Evolutionary conservation across 129 eudicot genomes (phyloP).

Genomic region (Glebionis coronaria): DNA sequence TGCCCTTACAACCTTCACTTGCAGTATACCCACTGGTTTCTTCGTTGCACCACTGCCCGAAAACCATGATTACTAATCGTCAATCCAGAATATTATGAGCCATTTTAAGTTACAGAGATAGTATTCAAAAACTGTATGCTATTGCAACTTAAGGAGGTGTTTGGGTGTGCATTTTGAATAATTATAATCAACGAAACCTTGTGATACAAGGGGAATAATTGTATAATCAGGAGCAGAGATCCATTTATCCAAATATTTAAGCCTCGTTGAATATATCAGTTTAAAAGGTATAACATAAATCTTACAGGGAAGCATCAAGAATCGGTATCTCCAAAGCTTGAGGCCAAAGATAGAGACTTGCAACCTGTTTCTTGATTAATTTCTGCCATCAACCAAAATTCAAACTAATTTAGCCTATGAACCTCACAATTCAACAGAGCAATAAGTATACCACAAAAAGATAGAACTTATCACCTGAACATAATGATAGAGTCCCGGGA

Average conservation of each 20-base stretch:
- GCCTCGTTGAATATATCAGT: too few species aligned
- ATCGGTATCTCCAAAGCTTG: slow-evolving; percentile 51
- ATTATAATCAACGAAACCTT: too few species aligned
- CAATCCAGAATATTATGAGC: slow-evolving; percentile 1
- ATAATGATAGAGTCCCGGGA: slow-evolving; percentile 59
- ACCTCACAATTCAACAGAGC: neutral
- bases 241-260: too few species aligned
- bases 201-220: neutral
- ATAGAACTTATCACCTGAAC: slow-evolving; percentile 48
- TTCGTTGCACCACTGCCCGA: slow-evolving; percentile 44
- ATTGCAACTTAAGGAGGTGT: slow-evolving; percentile 1
- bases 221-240: neutral
- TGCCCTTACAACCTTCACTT: slow-evolving; percentile 55
- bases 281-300: neutral
- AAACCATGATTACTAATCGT: slow-evolving; percentile 18
- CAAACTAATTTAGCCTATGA: slow-evolving; percentile 23
- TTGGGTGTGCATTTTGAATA: neutral
- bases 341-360: slow-evolving; percentile 68
- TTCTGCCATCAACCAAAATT: slow-evolving; percentile 42
- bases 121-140: neutral
- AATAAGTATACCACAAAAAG: neutral
- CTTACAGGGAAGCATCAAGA: slow-evolving; percentile 69
- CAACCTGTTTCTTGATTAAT: slow-evolving; percentile 49
- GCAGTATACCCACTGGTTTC: slow-evolving; percentile 61
- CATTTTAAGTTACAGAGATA: neutral